Evolutionary conservation across 2,329 filamentous ascomycete species (phyloP), one percentile per base, ranked within the genome.

Genomic region (Hypoxylon sp.): DNA sequence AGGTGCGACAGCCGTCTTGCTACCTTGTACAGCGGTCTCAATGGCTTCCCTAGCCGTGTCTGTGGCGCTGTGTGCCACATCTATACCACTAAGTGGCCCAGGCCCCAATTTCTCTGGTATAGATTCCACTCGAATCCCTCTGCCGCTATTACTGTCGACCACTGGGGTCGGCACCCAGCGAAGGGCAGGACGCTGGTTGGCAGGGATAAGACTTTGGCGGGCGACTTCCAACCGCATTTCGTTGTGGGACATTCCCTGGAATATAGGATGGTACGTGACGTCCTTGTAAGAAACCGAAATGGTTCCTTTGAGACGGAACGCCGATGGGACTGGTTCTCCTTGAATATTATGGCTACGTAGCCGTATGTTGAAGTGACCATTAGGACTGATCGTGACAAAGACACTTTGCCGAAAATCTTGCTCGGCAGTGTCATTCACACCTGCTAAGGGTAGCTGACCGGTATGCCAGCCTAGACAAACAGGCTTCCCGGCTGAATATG

Each of bases 331-430:
- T 26, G 11, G 24, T 17, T 19, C 31, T 4, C 61, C 65, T 46
- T 31, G 61, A 26, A 65, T 62, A 24, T 68, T 68, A 3, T 39
- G 33, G 9, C 10, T 44, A 17, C 65, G 65, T 10, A 68, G 52
- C 19, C 61, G 61, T 26, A 68, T 31, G 42, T 61, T 60, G 5
- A 68, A 39, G 9, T 50, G 54, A 10, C 65, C 65, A 13, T 26
- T 26, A 17, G 10, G 3, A 29, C 29, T 56, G 11, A 68, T 48
- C 33, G 52, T 65, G 6, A 58, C 62, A 44, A 33, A 65, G 26
- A 66, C 54, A 13, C 19, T 14, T 44, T 69, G 67, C 29, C 67
- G 24, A 24, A 42, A 56, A 46, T 69, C 63, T 26, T 46, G 51
- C 39, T 61, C 52, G 9, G 52, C 24, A 9, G 61, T 65, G 2